phyloP scores from a whole-genome alignment of 768 basidiomycete species.

The Russula griseocarnosa region DNA sequence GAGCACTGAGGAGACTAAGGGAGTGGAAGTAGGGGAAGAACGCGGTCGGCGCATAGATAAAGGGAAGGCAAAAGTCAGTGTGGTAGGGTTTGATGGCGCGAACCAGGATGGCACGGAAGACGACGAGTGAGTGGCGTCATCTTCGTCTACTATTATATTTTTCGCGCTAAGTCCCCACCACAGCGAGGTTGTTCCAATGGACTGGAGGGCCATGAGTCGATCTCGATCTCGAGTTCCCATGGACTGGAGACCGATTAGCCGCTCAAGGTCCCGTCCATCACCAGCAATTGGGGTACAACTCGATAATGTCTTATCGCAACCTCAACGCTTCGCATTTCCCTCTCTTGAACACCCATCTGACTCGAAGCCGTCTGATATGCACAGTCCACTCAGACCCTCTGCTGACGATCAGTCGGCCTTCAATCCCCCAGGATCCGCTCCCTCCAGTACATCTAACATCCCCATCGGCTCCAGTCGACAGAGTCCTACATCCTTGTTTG shows the following conservation, averaged over 20 bases:
- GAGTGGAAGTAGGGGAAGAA: constrained; percentile 40
- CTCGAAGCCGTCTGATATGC: constrained; percentile 40
- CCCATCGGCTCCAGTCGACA: constrained; percentile 33
- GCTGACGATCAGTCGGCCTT: constrained; percentile 28
- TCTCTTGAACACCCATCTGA: constrained; percentile 28
- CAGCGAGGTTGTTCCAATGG: constrained; percentile 70
- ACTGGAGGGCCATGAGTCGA: constrained; percentile 88
- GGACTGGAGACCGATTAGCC: constrained; percentile 83
- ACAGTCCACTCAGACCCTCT: constrained; percentile 39
- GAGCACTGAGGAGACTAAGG: constrained; percentile 22
- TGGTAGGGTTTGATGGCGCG: constrained; percentile 76
- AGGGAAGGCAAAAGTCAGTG: constrained; percentile 71
- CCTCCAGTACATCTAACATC: constrained; percentile 30
- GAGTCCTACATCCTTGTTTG: constrained; percentile 35
- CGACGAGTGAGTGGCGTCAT: constrained; percentile 57
- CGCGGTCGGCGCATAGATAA: constrained; percentile 76
- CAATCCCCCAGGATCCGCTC: constrained; percentile 23
- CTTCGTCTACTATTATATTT: constrained; percentile 27
- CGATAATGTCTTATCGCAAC: constrained; percentile 30
- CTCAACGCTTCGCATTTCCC: constrained; percentile 28
- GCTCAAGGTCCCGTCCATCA: constrained; percentile 74
- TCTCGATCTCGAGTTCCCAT: constrained; percentile 87
- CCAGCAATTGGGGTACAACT: constrained; percentile 38
- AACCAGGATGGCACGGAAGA: constrained; percentile 70
- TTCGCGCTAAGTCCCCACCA: constrained; percentile 31